Conservation (phyloP, 108 stramenopile species). For the Skeletonema costatum region DNA sequence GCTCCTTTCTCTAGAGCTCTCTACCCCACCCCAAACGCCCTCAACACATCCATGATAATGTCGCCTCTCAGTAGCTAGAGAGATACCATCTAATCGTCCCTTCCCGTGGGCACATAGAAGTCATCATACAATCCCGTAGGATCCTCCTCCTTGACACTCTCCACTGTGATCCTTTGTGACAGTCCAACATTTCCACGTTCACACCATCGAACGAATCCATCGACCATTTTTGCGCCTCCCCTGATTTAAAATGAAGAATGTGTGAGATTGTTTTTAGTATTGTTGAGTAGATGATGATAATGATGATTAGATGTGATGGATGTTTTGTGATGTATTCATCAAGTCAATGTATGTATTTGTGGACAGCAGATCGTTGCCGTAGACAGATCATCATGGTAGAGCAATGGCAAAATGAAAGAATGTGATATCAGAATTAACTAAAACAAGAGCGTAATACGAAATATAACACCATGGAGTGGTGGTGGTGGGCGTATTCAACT, state of each 20-base stretch:
- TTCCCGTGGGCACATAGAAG: conserved; percentile 72
- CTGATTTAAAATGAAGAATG: conserved; percentile 17
- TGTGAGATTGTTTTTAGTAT: not conserved
- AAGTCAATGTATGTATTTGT: not conserved
- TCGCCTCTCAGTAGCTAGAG: too few species aligned
- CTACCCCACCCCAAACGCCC: too few species aligned
- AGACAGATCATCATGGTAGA: not conserved
- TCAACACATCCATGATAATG: too few species aligned
- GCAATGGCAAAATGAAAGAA: not conserved
- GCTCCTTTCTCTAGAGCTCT: too few species aligned
- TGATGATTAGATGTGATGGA: not conserved
- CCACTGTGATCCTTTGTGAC: conserved; percentile 59
- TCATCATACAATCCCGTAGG: conserved; percentile 84
- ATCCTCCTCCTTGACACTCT: conserved; percentile 67
- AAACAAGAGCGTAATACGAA: too few species aligned
- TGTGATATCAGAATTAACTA: not conserved
- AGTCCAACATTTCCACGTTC: conserved; percentile 70
- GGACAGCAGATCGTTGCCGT: not conserved
- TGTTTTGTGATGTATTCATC: not conserved
- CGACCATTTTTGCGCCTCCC: conserved; percentile 81
- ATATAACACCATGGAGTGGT: too few species aligned
- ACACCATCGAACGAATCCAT: conserved; percentile 87
- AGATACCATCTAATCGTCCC: not conserved
- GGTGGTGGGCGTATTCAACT: too few species aligned
- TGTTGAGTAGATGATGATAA: not conserved